Evolutionary conservation across 495 filamentous ascomycete genomes (phyloP).

Genomic region (Jackrogersella multiformis): DNA sequence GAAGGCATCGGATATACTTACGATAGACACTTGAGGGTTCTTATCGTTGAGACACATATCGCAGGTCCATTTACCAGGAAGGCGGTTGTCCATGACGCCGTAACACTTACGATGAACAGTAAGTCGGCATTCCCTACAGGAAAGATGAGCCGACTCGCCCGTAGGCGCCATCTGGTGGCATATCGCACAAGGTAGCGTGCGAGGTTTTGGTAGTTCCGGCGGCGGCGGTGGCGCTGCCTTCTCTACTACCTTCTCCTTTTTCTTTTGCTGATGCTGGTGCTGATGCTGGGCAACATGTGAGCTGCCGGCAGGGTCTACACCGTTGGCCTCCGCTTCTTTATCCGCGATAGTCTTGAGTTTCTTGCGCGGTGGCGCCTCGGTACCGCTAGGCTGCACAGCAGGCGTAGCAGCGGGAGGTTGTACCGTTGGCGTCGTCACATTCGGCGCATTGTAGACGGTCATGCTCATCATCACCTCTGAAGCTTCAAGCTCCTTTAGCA

Average conservation of each 20-base stretch:
- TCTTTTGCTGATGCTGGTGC: conserved; percentile 62
- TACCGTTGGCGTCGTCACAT: conserved; percentile 55
- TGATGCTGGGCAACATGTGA: conserved; percentile 31
- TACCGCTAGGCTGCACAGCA: conserved; percentile 11
- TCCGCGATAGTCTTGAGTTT: conserved; percentile 60
- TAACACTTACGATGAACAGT: conserved; percentile 96
- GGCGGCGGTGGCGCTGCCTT: conserved; percentile 56
- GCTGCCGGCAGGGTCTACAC: conserved; percentile 32
- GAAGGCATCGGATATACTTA: conserved; percentile 53
- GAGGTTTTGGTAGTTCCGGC: conserved; percentile 78
- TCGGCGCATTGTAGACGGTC: conserved; percentile 52
- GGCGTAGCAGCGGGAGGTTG: conserved; percentile 30
- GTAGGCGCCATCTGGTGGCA: conserved; percentile 77
- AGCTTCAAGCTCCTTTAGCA: conserved; percentile 76
- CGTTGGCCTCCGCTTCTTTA: conserved; percentile 45
- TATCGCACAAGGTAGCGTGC: conserved; percentile 82
- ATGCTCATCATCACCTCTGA: conserved; percentile 60
- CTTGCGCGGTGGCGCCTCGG: conserved; percentile 59
- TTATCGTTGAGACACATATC: conserved; percentile 96
- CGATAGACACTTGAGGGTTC: conserved; percentile 83
- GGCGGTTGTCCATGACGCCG: conserved; percentile 76
- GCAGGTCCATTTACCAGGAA: conserved; percentile 86
- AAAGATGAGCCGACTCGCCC: conserved; percentile 72
- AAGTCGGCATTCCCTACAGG: conserved; percentile 85
- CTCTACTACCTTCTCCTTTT: conserved; percentile 71